Evolutionary conservation across 2,329 filamentous ascomycete species (phyloP).

Genomic region (Stemphylium vesicarium): DNA sequence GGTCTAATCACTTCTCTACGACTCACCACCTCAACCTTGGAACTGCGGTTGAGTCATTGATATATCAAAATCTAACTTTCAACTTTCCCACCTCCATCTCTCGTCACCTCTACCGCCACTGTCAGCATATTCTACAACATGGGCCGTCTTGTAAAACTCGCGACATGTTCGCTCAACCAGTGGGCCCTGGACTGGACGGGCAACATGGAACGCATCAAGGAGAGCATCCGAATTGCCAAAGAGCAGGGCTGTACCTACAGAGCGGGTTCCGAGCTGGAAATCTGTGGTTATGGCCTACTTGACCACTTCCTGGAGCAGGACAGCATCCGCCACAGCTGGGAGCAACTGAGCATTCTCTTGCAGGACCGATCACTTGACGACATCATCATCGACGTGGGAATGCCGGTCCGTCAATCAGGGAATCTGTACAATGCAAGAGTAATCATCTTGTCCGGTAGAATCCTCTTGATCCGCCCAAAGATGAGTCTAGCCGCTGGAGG

Average conservation of each 20-base stretch:
- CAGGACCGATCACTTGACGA: conserved; percentile 65
- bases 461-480: conserved; percentile 75
- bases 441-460: conserved; percentile 69
- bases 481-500: conserved; percentile 74
- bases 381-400: conserved; percentile 53
- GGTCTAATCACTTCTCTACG: too few relatives aligned
- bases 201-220: conserved; percentile 67
- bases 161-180: conserved; percentile 41
- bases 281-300: conserved; percentile 49
- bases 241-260: neutral
- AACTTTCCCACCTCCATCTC: neutral
- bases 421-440: conserved; percentile 66
- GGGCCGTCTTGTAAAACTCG: conserved; percentile 34
- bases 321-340: conserved; percentile 51
- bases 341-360: conserved; percentile 68
- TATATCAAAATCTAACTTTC: too few relatives aligned
- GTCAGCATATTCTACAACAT: conserved; percentile 1
- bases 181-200: conserved; percentile 54
- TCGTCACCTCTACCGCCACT: neutral
- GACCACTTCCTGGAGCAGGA: conserved; percentile 61
- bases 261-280: conserved; percentile 31
- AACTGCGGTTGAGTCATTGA: too few relatives aligned
- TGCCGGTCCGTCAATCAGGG: conserved; percentile 64
- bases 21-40: too few relatives aligned
- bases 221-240: conserved; percentile 57